phyloP scores from a whole-genome alignment of 2,329 filamentous ascomycete species.

The Pochonia chlamydosporia region DNA sequence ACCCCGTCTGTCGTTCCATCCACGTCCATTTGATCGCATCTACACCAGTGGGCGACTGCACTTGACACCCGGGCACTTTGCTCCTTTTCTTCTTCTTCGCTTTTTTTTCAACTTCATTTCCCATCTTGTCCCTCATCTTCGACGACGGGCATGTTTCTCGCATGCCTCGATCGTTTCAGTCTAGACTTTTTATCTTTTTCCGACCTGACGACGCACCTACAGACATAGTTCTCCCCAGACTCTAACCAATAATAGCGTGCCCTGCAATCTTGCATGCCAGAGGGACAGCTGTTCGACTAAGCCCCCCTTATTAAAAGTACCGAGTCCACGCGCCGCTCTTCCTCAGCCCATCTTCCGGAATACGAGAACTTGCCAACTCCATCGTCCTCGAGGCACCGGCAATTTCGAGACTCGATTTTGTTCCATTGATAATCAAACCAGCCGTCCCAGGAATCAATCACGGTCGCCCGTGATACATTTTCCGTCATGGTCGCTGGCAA shows the following conservation, averaged over 20 bases:
- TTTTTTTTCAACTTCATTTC: no score
- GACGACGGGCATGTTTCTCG: not conserved
- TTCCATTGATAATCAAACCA: not conserved
- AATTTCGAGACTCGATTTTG: not conserved
- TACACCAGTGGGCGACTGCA: no score
- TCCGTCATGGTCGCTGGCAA: constrained; percentile 58
- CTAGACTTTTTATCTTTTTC: not conserved
- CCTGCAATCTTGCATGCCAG: not conserved
- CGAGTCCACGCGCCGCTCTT: not conserved
- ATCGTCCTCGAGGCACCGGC: not conserved
- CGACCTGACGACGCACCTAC: not conserved
- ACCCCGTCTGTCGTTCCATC: not conserved
- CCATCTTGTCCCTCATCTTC: not conserved
- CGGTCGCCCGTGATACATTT: not conserved
- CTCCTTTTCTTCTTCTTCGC: not conserved
- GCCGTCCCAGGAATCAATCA: not conserved
- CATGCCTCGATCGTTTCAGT: not conserved
- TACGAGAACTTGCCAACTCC: not conserved
- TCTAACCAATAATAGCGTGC: not conserved
- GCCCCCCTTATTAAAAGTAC: no score
- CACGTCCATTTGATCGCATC: not conserved
- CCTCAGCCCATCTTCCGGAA: not conserved
- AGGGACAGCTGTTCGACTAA: not conserved
- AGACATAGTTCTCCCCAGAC: no score
- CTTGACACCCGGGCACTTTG: no score